These are phyloP conservation scores for Corylus avellana DNA, from an alignment of 306 rosid genomes.

Conservation along the genomic window DNA sequence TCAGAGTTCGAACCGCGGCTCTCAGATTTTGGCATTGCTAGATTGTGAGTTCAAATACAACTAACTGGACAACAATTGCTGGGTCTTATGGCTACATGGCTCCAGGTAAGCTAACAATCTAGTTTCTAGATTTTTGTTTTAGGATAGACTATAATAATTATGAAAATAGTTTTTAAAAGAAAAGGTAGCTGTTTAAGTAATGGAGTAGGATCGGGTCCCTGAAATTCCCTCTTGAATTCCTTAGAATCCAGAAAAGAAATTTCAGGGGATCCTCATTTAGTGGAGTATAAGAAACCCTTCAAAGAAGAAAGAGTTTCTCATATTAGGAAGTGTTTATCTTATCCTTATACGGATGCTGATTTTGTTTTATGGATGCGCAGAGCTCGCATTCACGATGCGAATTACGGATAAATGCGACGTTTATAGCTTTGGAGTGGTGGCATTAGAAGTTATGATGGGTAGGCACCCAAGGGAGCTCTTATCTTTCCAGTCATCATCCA, in stretches of 20 bases:
- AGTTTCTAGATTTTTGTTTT: neutral
- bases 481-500: constrained; percentile 22
- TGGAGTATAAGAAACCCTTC: neutral
- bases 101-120: constrained; percentile 48
- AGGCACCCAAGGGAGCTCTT: constrained; percentile 66
- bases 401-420: constrained; percentile 63
- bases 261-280: neutral
- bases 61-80: constrained; percentile 38
- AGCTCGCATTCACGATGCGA: constrained; percentile 61
- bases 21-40: constrained; percentile 72
- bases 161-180: too few relatives aligned
- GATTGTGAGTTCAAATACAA: constrained; percentile 42
- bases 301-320: neutral
- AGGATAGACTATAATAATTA: neutral
- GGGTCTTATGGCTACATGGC: constrained; percentile 89
- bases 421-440: constrained; percentile 67
- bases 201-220: too few relatives aligned
- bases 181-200: too few relatives aligned
- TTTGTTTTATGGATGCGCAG: constrained; percentile 33
- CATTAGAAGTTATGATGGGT: constrained; percentile 65
- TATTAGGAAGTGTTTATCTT: neutral
- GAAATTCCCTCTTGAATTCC: too few relatives aligned
- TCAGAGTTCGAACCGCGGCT: constrained; percentile 57
- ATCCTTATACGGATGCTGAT: neutral
- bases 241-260: too few relatives aligned